Evolutionary conservation across 371 early-diverging fungal genomes (phyloP).

Genomic region (Mucor velutinosus): DNA sequence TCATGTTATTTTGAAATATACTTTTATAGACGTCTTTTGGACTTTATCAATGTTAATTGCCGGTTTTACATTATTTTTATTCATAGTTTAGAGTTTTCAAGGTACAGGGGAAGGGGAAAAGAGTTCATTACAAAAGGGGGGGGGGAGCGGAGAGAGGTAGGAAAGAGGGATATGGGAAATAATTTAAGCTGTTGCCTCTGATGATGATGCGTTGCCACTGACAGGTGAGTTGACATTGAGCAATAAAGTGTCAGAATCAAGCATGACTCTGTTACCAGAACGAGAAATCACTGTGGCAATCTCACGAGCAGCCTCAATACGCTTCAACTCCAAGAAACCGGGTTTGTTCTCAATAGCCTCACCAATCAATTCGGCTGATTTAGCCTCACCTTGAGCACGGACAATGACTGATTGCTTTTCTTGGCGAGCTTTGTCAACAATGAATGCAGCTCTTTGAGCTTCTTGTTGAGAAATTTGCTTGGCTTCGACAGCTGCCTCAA

Average conservation of each 20-base stretch:
- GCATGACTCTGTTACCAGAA: constrained; percentile 87
- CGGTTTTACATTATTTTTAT: neutral
- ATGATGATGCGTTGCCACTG: neutral
- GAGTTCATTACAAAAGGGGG: neutral
- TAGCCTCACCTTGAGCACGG: constrained; percentile 96
- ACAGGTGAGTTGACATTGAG: constrained; percentile 72
- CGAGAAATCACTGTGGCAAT: constrained; percentile 86
- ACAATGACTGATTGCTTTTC: constrained; percentile 98
- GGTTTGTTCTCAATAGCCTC: constrained; percentile 96
- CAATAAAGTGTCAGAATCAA: constrained; percentile 90
- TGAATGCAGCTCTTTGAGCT: constrained; percentile 95
- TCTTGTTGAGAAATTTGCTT: constrained; percentile 99
- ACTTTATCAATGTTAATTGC: neutral
- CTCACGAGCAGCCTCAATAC: constrained; percentile 94
- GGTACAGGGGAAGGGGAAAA: neutral
- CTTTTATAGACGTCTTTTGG: neutral
- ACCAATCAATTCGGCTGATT: constrained; percentile 88
- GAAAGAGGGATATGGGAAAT: neutral
- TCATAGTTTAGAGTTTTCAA: neutral
- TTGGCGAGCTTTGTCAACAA: constrained; percentile 95
- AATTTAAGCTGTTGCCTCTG: neutral
- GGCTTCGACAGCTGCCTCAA: constrained; percentile 96
- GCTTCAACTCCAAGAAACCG: constrained; percentile 93
- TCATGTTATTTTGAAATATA: neutral
- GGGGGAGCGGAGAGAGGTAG: neutral